phyloP scores from a whole-genome alignment of 441 rosid genomes.

The Populus trichocarpa region DNA sequence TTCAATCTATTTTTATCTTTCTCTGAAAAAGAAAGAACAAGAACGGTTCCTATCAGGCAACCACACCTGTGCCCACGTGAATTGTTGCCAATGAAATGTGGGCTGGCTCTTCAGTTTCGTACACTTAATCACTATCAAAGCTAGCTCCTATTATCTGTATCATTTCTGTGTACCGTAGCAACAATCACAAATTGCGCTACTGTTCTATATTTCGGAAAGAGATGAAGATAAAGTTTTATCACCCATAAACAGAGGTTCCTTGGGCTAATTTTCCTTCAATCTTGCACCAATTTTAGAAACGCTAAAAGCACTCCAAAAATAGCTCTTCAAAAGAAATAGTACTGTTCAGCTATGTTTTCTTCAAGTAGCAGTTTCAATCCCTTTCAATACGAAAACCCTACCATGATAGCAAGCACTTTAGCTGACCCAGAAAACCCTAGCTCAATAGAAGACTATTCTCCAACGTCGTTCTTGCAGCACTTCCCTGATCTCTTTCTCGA shows the following conservation, averaged over 20 bases:
- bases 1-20: constrained; percentile 4
- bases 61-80: constrained; percentile 51
- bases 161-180: not conserved
- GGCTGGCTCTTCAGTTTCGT: constrained; percentile 10
- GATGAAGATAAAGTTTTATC: not conserved
- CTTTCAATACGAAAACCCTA: constrained; percentile 28
- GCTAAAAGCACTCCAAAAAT: not conserved
- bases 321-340: not conserved
- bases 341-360: constrained; percentile 40
- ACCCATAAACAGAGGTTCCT: not conserved
- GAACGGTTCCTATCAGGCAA: constrained; percentile 38
- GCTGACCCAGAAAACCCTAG: constrained; percentile 37
- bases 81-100: constrained; percentile 15
- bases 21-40: constrained; percentile 5
- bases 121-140: constrained; percentile 11
- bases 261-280: too few species aligned
- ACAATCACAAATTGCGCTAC: not conserved
- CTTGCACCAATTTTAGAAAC: not conserved
- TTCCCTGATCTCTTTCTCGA: constrained; percentile 22
- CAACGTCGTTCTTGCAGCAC: constrained; percentile 31
- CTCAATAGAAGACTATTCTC: constrained; percentile 16
- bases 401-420: constrained; percentile 29
- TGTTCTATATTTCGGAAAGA: not conserved
- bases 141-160: not conserved
- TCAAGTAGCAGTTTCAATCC: constrained; percentile 32